Percentiles rank a stretch among this genome's conserved stretches.
Conservation (phyloP, 2,329 filamentous ascomycete species). For the Bipolaris zeicola region DNA sequence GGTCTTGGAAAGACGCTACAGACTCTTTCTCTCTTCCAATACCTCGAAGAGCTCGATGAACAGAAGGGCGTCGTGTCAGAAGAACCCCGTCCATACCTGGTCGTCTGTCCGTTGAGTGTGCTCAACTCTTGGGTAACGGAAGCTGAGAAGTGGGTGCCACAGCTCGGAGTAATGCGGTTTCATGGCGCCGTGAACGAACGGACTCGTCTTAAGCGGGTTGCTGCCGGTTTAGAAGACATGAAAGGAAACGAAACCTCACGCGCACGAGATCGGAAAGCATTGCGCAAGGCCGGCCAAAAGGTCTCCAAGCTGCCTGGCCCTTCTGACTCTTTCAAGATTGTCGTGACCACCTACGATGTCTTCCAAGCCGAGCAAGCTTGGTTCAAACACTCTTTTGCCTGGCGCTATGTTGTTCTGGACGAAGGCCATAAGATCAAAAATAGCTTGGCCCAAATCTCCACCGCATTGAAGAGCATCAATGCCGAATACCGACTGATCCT, state of each 20-base stretch:
- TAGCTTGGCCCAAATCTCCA: constrained; percentile 53
- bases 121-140: constrained; percentile 98
- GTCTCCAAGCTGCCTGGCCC: constrained; percentile 35
- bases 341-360: constrained; percentile 97
- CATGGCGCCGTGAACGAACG: constrained; percentile 87
- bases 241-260: constrained; percentile 64
- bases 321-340: constrained; percentile 55
- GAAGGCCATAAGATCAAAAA: constrained; percentile 99
- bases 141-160: constrained; percentile 96
- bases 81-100: constrained; percentile 88
- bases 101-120: constrained; percentile 95
- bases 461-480: constrained; percentile 51
- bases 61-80: constrained; percentile 43
- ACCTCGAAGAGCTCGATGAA: constrained; percentile 91
- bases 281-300: constrained; percentile 72
- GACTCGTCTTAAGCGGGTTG: constrained; percentile 68
- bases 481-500: constrained; percentile 58
- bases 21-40: constrained; percentile 94
- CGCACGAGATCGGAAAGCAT: constrained; percentile 84
- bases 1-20: constrained; percentile 99
- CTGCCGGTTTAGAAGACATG: constrained; percentile 53
- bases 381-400: constrained; percentile 91
- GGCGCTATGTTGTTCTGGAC: constrained; percentile 99
- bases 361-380: constrained; percentile 96
- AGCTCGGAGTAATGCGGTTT: constrained; percentile 84